These are phyloP conservation scores for Mrakia gelida DNA, from an alignment of 768 basidiomycete genomes.

Conservation along the genomic window DNA sequence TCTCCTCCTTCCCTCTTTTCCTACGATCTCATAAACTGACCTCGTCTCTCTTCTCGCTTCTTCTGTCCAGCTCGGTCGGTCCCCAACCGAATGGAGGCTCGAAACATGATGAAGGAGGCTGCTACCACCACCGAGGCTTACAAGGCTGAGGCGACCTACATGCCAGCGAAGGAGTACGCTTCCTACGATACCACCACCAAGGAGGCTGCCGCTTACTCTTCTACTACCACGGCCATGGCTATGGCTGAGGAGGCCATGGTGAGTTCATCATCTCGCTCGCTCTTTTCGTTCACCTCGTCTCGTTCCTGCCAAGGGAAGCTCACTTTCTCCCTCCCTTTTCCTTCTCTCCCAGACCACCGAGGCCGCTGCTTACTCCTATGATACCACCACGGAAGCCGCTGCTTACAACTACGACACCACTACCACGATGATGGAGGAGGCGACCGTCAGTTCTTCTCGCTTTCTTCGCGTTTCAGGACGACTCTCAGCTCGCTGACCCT, in stretches of 20 bases:
- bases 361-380: neutral
- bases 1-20: neutral
- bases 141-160: neutral
- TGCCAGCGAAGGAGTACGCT: neutral
- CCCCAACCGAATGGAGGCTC: neutral
- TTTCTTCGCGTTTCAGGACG: neutral
- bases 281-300: neutral
- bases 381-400: conserved; percentile 6
- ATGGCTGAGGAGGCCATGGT: neutral
- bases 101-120: neutral
- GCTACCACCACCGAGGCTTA: neutral
- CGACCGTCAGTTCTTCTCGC: neutral
- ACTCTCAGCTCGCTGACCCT: neutral
- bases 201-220: too few relatives aligned
- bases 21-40: too few relatives aligned
- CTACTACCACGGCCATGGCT: neutral
- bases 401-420: neutral
- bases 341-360: conserved; percentile 4
- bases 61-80: neutral
- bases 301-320: neutral
- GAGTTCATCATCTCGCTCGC: neutral
- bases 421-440: neutral
- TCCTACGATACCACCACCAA: neutral
- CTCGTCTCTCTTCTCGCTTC: neutral
- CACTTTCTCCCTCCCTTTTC: too few relatives aligned